Conservation (phyloP, 179 eudicot species). For the Vitellaria paradoxa region DNA sequence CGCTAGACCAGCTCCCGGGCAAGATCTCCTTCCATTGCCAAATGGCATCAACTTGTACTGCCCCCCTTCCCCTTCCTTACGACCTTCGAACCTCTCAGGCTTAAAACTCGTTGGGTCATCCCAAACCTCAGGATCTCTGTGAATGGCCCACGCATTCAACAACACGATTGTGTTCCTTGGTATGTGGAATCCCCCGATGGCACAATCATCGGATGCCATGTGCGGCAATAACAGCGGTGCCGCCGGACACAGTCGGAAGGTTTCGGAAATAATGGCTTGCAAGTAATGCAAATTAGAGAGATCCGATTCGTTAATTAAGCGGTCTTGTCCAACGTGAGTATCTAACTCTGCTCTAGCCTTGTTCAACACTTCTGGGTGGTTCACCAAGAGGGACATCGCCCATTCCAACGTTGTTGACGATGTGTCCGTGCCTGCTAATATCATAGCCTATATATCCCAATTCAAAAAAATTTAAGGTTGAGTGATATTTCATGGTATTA, state of each 20-base stretch:
- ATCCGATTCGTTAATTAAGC: constrained; percentile 35
- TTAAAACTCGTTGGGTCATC: not conserved
- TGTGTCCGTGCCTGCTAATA: constrained; percentile 53
- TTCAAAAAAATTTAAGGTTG: too few relatives aligned
- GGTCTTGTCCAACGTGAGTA: constrained; percentile 25
- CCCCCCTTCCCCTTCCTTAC: not conserved
- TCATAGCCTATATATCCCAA: constrained; percentile 23
- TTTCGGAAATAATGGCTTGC: constrained; percentile 39
- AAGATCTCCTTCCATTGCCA: not conserved
- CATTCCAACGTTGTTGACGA: constrained; percentile 47
- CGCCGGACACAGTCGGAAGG: constrained; percentile 42
- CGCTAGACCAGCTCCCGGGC: not conserved
- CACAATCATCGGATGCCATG: constrained; percentile 40
- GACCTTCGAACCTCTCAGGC: not conserved
- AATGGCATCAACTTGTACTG: not conserved
- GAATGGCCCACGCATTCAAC: constrained; percentile 40
- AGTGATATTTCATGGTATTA: too few relatives aligned
- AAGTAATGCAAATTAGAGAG: constrained; percentile 37
- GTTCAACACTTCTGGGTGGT: constrained; percentile 36
- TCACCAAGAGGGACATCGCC: constrained; percentile 17
- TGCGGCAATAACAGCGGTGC: constrained; percentile 48
- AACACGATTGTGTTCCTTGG: constrained; percentile 42
- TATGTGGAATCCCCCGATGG: constrained; percentile 33
- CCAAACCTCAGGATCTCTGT: constrained; percentile 22
- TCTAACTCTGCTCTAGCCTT: constrained; percentile 42